A percentile compares a stretch with the other conserved stretches of the same genome.
These are phyloP conservation scores for Cryptococcus sp. DNA, from an alignment of 1,284 basidiomycete species.

Conservation along the genomic window DNA sequence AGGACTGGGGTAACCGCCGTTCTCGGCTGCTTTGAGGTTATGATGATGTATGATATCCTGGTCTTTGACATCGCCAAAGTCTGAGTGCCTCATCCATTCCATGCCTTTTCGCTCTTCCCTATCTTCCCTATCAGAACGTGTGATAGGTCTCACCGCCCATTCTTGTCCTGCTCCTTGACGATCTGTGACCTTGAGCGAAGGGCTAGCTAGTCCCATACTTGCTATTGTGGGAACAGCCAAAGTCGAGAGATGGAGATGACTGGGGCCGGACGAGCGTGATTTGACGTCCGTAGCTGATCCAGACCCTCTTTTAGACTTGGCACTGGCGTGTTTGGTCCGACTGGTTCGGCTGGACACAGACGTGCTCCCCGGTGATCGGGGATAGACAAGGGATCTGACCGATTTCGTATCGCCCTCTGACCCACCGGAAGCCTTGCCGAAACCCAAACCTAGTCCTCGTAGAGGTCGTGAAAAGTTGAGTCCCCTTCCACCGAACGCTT, in stretches of 20 bases:
- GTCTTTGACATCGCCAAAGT: not conserved
- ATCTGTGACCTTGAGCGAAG: too few species aligned
- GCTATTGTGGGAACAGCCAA: too few species aligned
- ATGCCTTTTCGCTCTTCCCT: slow-evolving; percentile 14
- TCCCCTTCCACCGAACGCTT: not conserved
- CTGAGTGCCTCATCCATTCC: slow-evolving; percentile 21
- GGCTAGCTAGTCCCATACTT: too few species aligned
- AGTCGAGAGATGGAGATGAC: too few species aligned
- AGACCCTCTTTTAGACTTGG: too few species aligned
- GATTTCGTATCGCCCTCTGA: not conserved
- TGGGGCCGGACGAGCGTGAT: too few species aligned
- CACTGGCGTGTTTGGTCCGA: too few species aligned
- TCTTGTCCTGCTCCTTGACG: too few species aligned
- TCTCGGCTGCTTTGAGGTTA: not conserved
- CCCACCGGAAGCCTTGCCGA: not conserved
- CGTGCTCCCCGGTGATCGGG: not conserved
- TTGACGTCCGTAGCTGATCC: too few species aligned
- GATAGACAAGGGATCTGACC: slow-evolving; percentile 1
- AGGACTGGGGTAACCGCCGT: not conserved
- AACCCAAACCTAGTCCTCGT: not conserved
- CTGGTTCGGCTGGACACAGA: too few species aligned
- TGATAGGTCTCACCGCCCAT: not conserved
- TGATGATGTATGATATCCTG: not conserved
- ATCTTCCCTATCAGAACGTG: not conserved
- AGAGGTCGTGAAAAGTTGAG: slow-evolving; percentile 13